phyloP scores from a whole-genome alignment of 441 rosid species.

The Adansonia rubrostipa region DNA sequence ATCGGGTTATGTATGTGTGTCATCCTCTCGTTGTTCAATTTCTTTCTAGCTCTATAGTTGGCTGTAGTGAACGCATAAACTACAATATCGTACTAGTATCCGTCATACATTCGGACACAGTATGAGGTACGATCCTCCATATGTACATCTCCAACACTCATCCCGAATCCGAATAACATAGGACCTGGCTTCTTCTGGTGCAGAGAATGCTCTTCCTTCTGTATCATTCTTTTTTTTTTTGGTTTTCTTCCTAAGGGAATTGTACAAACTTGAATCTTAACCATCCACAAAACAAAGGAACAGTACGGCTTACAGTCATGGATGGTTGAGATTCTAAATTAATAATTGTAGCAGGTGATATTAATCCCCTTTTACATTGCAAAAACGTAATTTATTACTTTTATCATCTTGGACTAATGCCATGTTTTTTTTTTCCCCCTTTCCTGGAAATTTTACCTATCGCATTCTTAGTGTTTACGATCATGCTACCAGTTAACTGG shows the following conservation, averaged over 20 bases:
- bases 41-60: neutral
- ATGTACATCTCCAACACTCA: no score
- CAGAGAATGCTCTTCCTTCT: neutral
- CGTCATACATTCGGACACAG: no score
- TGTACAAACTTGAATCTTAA: neutral
- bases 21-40: neutral
- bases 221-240: neutral
- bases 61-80: neutral
- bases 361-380: neutral
- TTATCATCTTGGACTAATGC: neutral
- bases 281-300: neutral
- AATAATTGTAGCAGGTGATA: neutral
- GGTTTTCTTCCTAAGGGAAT: neutral
- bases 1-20: constrained; percentile 50
- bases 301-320: neutral
- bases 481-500: constrained; percentile 88
- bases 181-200: no score
- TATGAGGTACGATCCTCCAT: no score
- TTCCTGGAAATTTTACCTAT: constrained; percentile 43
- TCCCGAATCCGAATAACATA: no score
- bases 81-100: neutral
- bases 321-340: neutral
- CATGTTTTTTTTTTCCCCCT: neutral
- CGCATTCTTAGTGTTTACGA: constrained; percentile 72
- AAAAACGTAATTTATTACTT: neutral